Base-by-base conservation (phyloP, 495 filamentous ascomycete species). In the Hypomontagnella monticulosa region DNA sequence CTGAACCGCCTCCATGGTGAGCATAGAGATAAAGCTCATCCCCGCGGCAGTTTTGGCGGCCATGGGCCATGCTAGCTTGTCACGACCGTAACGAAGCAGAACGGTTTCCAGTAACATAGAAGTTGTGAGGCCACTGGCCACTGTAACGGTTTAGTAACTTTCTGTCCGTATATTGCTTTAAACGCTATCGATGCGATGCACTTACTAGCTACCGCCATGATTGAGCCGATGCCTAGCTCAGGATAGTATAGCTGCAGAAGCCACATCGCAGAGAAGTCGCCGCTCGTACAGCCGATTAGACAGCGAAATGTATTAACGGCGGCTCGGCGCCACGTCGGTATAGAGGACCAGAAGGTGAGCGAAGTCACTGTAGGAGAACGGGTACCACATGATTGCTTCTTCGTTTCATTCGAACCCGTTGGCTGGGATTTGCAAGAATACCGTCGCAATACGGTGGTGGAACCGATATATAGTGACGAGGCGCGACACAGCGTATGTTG, bases 1-100 rank as follows among this genome's bases (percentile, higher is more conserved):
- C 41, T 81, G 74, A 2, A 73, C 80, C 0, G 69, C 34, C 54
- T 83, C 80, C 81, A 83, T 83, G 2, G 78, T 75, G 19, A 81
- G 20, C 81, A 83, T 82, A 0, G 80, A 81, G 1, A 81, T 72
- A 37, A 81, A 67, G 53, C 79, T 83, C 81, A 83, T 83, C 0
- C 81, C 81, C 69, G 73, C 76, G 0, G 81, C 81, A 1, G 81
- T 81, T 6, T 71, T 74, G 6, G 66, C 66, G 3, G 81, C 80
- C 23, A 46, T 67, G 0, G 47, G 40, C 77, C 76, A 79, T 1
- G 78, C 69, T 8, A 82, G 66, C 44, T 69, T 61, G 46, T 83
- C 81, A n/a, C 65, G 61, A 0, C 81, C 81, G 7, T 59, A 70
- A 1, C 69, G 68, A 11, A 83, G 78, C 0, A 83, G 71, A 12